These are phyloP conservation scores for Mycena albidolilacea DNA, from an alignment of 768 basidiomycete species.

Conservation along the genomic window DNA sequence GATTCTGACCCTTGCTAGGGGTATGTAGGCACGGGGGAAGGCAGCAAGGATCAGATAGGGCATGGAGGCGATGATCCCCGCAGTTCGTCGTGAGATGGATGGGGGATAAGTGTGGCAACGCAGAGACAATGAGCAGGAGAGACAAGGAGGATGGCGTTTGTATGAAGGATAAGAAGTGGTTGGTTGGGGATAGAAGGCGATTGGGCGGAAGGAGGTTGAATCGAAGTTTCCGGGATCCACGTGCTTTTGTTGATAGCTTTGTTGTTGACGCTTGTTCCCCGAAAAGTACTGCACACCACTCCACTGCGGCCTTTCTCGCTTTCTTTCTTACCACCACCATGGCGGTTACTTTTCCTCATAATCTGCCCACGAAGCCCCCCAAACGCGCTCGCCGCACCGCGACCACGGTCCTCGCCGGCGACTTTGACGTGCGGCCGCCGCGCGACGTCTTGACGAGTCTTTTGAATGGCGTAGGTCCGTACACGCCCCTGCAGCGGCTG, in stretches of 20 bases:
- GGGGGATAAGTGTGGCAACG: neutral
- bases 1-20: conserved; percentile 33
- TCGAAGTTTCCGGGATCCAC: conserved; percentile 29
- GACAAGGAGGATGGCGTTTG: conserved; percentile 11
- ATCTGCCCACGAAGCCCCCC: conserved; percentile 49
- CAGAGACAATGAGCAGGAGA: conserved; percentile 22
- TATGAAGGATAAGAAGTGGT: conserved; percentile 19
- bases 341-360: conserved; percentile 50
- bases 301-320: conserved; percentile 59
- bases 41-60: neutral
- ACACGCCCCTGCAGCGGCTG: conserved; percentile 69
- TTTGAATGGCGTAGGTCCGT: conserved; percentile 80
- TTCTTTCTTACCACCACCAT: conserved; percentile 45
- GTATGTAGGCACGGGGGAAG: neutral
- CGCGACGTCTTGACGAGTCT: conserved; percentile 87
- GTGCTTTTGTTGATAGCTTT: conserved; percentile 31
- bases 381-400: conserved; percentile 74
- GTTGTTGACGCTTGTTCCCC: conserved; percentile 27
- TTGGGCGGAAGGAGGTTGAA: conserved; percentile 27
- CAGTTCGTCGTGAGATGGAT: conserved; percentile 2
- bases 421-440: conserved; percentile 75
- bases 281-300: conserved; percentile 47
- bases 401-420: conserved; percentile 82
- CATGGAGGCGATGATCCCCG: neutral
- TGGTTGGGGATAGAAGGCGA: conserved; percentile 33